phyloP scores from a whole-genome alignment of 2,329 filamentous ascomycete species.

The Aspergillus candidus region DNA sequence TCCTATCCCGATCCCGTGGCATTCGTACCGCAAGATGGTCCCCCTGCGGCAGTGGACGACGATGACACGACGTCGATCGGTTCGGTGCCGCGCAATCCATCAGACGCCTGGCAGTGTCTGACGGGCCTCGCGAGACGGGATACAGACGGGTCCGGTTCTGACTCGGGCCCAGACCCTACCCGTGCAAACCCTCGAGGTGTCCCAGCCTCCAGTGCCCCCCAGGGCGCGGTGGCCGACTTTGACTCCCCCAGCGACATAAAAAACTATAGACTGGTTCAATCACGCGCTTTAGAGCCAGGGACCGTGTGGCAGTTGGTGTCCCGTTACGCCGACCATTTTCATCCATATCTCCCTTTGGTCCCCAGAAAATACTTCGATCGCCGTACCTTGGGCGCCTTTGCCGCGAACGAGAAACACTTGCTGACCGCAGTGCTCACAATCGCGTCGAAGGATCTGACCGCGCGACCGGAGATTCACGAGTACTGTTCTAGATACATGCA shows the following conservation, averaged over 20 bases:
- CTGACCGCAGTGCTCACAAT: constrained; percentile 66
- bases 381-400: constrained; percentile 49
- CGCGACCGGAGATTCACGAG: constrained; percentile 58
- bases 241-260: constrained; percentile 30
- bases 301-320: constrained; percentile 49
- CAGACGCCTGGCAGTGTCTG: constrained; percentile 45
- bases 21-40: constrained; percentile 27
- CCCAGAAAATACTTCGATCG: constrained; percentile 55
- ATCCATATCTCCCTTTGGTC: constrained; percentile 65
- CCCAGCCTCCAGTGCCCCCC: constrained; percentile 21
- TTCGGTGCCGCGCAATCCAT: constrained; percentile 42
- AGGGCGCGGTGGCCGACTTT: constrained; percentile 22
- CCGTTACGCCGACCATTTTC: constrained; percentile 60
- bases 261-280: constrained; percentile 40
- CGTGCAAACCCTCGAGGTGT: constrained; percentile 19
- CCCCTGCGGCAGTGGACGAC: constrained; percentile 29
- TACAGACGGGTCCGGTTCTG: constrained; percentile 17
- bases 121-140: constrained; percentile 40
- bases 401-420: constrained; percentile 58
- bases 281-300: constrained; percentile 42
- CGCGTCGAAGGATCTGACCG: constrained; percentile 63
- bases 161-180: constrained; percentile 18
- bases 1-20: constrained; percentile 31
- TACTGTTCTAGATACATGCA: constrained; percentile 66
- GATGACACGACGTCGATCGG: constrained; percentile 38